Conservation (phyloP, 2,329 filamentous ascomycete species). For the Fonsecaea pugnacius region DNA sequence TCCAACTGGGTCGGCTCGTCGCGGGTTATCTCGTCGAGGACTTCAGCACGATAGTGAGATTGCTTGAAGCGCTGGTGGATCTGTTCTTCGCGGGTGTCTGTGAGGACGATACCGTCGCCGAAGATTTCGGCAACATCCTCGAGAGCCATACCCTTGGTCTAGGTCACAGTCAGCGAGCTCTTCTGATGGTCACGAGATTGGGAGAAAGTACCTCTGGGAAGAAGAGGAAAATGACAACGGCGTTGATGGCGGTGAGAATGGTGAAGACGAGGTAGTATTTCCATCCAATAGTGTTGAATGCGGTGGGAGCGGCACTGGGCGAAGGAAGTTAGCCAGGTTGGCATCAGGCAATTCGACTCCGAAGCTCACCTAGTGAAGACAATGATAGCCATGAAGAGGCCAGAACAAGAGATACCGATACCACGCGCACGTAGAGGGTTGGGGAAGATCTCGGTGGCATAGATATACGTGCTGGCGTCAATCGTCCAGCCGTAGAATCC, state of each 20-base stretch:
- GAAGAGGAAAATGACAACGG: slow-evolving; percentile 17
- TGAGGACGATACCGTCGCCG: slow-evolving; percentile 11
- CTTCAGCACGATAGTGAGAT: slow-evolving; percentile 11
- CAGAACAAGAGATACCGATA: slow-evolving; percentile 18
- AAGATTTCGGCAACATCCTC: slow-evolving; percentile 17
- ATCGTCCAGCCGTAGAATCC: slow-evolving; percentile 66
- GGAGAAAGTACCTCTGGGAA: slow-evolving; percentile 35
- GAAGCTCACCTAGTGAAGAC: slow-evolving; percentile 11
- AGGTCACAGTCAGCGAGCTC: background rate
- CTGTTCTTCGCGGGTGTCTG: slow-evolving; percentile 15
- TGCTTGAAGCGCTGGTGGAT: slow-evolving; percentile 18
- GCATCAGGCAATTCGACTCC: background rate
- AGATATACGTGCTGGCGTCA: slow-evolving; percentile 67
- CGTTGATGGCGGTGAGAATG: slow-evolving; percentile 9
- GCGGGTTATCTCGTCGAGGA: slow-evolving; percentile 6
- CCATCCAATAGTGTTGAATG: slow-evolving; percentile 42
- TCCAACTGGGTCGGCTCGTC: background rate
- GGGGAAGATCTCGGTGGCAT: slow-evolving; percentile 75
- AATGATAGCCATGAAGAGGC: slow-evolving; percentile 16
- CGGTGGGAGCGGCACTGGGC: slow-evolving; percentile 39
- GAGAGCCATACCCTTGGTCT: slow-evolving; percentile 14
- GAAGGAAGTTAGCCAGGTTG: background rate
- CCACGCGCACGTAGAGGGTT: slow-evolving; percentile 72
- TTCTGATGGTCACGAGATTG: background rate
- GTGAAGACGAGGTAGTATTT: slow-evolving; percentile 41